Conservation (phyloP, 805 yeast species). For the Spathaspora hagerdaliae region DNA sequence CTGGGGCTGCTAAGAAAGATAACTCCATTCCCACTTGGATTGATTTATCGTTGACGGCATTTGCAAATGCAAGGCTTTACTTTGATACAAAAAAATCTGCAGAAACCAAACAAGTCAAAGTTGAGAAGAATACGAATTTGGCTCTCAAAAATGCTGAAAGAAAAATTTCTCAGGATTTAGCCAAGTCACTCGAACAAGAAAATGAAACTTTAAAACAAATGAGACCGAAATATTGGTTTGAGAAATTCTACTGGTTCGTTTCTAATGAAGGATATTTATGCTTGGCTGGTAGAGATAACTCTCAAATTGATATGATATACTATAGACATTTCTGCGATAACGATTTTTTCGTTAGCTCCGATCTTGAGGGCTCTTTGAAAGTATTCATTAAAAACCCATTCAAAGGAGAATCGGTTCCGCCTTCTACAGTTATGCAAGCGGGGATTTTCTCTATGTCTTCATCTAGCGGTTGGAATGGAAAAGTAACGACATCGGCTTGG, state of each 20-base stretch:
- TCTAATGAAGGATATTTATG: constrained; percentile 85
- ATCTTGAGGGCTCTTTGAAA: constrained; percentile 66
- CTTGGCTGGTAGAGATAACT: constrained; percentile 77
- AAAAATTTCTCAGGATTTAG: constrained; percentile 69
- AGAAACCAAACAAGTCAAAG: constrained; percentile 71
- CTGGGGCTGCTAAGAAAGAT: constrained; percentile 4
- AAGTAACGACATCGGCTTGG: constrained; percentile 81
- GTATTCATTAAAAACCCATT: constrained; percentile 81
- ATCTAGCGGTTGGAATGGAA: constrained; percentile 87
- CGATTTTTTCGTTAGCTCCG: constrained; percentile 73
- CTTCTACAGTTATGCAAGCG: constrained; percentile 84
- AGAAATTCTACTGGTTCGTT: constrained; percentile 92
- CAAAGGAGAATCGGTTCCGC: constrained; percentile 69
- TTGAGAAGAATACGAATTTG: constrained; percentile 67
- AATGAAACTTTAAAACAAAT: constrained; percentile 49
- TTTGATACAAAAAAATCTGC: constrained; percentile 76
- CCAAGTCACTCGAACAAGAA: constrained; percentile 55
- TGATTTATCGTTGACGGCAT: constrained; percentile 70
- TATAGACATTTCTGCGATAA: constrained; percentile 69
- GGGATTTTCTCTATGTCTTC: constrained; percentile 79
- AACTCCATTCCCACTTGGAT: constrained; percentile 47
- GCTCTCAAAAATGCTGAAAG: constrained; percentile 83
- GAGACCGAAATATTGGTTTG: constrained; percentile 84
- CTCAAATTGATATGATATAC: constrained; percentile 77
- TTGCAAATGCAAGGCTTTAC: constrained; percentile 82